Base-by-base conservation (phyloP, 305 asterid genomes). In the Rubia balearica region DNA sequence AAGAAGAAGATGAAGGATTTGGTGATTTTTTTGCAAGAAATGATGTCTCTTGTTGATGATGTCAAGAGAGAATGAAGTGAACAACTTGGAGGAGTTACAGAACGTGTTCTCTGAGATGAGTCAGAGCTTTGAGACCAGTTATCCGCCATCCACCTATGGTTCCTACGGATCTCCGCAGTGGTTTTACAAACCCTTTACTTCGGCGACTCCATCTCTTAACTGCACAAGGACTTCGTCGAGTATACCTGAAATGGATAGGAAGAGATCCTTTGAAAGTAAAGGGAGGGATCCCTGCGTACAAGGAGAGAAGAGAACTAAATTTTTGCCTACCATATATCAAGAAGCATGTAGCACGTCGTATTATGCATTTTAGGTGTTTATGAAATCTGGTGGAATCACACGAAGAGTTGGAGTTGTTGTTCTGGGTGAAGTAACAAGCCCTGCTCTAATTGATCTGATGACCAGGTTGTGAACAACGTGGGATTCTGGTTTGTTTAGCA, bases 41-140 rank as follows among this genome's bases (percentile, higher is more conserved):
- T 92, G 96, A 79, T 66, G 36, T 82, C 94, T 55, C 79, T 90
- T 11, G 81, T 90, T 83, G 78, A 86, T 16, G 85, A 89, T 60
- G 86, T 70, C 21, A 76, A 82, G 72, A 76, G 83, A 77, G 96
- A 81, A 76, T 0, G 82, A 81, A 77, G 82, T n/a, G 45, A 83
- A 78, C 74, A 87, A 85, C 62, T n/a, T 84, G 70, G 84, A 83
- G 65, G 97, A 92, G 62, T 76, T 92, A 10, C 97, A 86, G 48
- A 67, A 70, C 65, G 85, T 90, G 95, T 88, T 90, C 46, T 85
- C 86, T 84, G 93, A 90, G 49, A 88, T 92, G 96, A 85, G 91
- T 6, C 76, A 72, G 71, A 88, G 86, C 45, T 92, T 86, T 27
- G 81, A 81, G 36, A 36, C 73, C 22, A 16, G 16, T 8, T 61